Evolutionary conservation across 306 rosid species (phyloP).

Genomic region (Pyrus communis): DNA sequence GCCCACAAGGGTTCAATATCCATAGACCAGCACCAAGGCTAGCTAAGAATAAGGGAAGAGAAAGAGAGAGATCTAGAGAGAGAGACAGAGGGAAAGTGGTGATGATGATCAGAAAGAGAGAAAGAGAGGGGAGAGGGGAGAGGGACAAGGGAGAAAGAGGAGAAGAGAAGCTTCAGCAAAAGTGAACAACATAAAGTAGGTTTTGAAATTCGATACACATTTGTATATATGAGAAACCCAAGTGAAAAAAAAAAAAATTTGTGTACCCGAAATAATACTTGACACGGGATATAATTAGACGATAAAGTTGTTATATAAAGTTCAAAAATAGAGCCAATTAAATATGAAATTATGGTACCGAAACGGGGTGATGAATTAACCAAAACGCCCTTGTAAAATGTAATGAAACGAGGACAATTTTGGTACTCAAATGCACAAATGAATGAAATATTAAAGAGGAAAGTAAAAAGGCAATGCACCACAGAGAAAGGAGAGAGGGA

Average conservation of each 20-base stretch:
- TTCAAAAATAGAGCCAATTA: background rate
- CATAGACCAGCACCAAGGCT: constrained; percentile 84
- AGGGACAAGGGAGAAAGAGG: background rate
- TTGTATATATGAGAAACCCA: constrained; percentile 14
- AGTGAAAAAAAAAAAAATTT: too few relatives aligned
- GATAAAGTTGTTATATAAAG: too few relatives aligned
- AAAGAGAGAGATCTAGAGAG: constrained; percentile 7
- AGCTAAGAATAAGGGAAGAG: constrained; percentile 23
- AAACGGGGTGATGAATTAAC: constrained; percentile 30
- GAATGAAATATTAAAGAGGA: constrained; percentile 29
- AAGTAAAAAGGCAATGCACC: constrained; percentile 45
- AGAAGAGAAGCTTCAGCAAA: constrained; percentile 72
- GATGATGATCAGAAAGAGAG: background rate
- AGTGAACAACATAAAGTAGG: constrained; percentile 51
- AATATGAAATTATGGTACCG: constrained; percentile 29
- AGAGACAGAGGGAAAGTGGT: background rate
- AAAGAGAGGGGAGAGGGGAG: background rate
- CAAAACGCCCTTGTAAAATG: constrained; percentile 17
- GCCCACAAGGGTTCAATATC: constrained; percentile 98
- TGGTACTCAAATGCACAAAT: background rate
- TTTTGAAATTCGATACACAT: constrained; percentile 57
- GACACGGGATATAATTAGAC: too few relatives aligned
- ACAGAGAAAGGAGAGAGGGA: constrained; percentile 20
- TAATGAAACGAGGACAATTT: constrained; percentile 5
- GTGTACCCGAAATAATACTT: too few relatives aligned